Conservation (phyloP, 345 rosid species). For the Ceriops zippeliana region DNA sequence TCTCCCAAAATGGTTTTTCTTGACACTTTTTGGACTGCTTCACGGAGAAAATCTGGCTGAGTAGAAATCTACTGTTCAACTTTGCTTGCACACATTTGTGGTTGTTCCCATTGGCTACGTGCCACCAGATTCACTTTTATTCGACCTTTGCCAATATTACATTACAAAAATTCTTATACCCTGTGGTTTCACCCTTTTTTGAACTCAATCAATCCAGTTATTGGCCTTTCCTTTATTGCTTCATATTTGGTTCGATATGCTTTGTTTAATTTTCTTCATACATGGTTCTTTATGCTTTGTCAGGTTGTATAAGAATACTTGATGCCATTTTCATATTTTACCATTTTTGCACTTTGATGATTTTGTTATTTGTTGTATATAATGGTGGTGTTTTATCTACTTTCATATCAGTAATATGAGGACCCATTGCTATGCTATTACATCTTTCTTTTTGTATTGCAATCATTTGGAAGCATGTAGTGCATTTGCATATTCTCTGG, state of each 20-base stretch:
- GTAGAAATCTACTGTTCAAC: not conserved
- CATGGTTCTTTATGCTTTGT: not conserved
- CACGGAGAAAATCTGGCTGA: not conserved
- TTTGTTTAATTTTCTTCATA: not conserved
- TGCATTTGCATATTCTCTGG: not conserved
- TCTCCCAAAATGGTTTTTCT: no score
- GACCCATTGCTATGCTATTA: not conserved
- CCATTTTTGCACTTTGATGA: not conserved
- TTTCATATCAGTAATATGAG: not conserved
- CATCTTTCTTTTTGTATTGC: not conserved
- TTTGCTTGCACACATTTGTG: not conserved
- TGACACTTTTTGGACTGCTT: not conserved
- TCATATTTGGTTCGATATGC: slow-evolving; percentile 1
- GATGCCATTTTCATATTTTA: not conserved
- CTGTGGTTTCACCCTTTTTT: not conserved
- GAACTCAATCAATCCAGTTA: not conserved
- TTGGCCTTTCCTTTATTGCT: not conserved
- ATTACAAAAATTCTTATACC: not conserved
- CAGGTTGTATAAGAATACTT: not conserved
- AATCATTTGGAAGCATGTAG: not conserved
- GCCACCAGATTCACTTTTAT: not conserved
- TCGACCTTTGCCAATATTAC: not conserved
- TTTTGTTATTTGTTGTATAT: not conserved
- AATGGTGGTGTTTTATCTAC: not conserved
- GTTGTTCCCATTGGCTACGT: not conserved